phyloP scores from a whole-genome alignment of 2,329 filamentous ascomycete species.

The Nannizzia gypsea region DNA sequence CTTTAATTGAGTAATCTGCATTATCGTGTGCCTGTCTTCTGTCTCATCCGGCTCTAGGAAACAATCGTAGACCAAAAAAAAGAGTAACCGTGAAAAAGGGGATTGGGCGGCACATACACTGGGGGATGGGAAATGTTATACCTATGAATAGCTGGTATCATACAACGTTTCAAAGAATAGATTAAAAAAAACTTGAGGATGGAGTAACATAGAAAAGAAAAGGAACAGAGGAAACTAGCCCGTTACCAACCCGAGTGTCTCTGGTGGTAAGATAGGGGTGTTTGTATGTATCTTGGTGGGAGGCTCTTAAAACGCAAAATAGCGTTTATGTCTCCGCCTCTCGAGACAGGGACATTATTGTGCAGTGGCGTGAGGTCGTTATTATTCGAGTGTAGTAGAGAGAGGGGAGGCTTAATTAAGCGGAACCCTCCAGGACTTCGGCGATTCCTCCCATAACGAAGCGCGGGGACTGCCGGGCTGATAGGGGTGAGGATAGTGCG shows the following conservation, averaged over 20 bases:
- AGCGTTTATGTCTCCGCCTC: not conserved
- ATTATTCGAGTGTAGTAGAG: not conserved
- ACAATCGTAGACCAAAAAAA: not conserved
- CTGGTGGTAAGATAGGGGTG: no score
- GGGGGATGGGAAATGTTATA: not conserved
- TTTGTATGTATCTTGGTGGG: not conserved
- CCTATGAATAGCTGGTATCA: conserved; percentile 1
- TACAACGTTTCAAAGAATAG: not conserved
- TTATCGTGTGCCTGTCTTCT: not conserved
- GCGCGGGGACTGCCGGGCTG: conserved; percentile 20
- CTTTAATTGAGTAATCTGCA: not conserved
- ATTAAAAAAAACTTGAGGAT: not conserved
- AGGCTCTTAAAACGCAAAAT: not conserved
- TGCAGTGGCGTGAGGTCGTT: not conserved
- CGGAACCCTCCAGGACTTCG: conserved; percentile 35
- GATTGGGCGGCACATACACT: conserved; percentile 5
- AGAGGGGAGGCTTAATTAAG: conserved; percentile 15
- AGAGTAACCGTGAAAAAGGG: not conserved
- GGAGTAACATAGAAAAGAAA: not conserved
- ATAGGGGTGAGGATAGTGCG: not conserved
- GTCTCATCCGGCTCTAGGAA: not conserved
- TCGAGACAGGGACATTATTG: not conserved
- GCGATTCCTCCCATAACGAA: conserved; percentile 39
- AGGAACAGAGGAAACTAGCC: not conserved
- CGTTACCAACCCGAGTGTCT: not conserved